Evolutionary conservation across 2,329 filamentous ascomycete genomes (phyloP), one percentile per base, ranked within the genome.

Genomic region (Cladosporium sphaerospermum): DNA sequence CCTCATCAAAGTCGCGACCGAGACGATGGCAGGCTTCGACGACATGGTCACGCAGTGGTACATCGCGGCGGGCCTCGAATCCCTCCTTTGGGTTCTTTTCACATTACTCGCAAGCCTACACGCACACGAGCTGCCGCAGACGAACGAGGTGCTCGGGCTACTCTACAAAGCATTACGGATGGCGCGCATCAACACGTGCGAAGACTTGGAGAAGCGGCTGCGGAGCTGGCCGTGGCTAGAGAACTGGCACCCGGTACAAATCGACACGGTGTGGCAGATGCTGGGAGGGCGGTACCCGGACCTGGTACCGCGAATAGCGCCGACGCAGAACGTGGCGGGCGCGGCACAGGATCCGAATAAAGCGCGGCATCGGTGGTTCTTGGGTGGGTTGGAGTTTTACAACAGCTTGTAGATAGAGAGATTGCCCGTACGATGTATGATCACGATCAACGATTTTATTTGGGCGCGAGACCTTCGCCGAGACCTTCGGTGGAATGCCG

Each of bases 1-100:
- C 9, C 48, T 51, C 18, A 51, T 51, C 13, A 37, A 44, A 8
- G 16, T 44, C 10, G 48, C 48, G 3, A 31, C 9, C 11, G 40
- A 44, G 18, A 33, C 32, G 1, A 44, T 51, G 8, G 40, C 34
- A 13, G 32, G 40, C 19, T 51, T 51, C 9, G 40, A 51, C 19
- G 48, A 51, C 40, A 51, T 51, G 48, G 18, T 51, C 40, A 51
- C 48, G 9, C 48, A 51, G 41, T 51, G 48, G 48, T 51, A 51
- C n/a, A 51, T 51, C 5, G 40, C 48, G 9, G 48, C 48, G 11
- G 48, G 48, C 14, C 41, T 51, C 11, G 48, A 51, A 16, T 44
- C 40, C 2, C 48, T 51, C 1, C 31, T 51, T 1, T 51, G 48
- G 48, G 48, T 51, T 7, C 40, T 51, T 4, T 51, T 51, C 18